These are phyloP conservation scores for Aspergillus ostianus DNA, from an alignment of 495 filamentous ascomycete genomes.

Conservation along the genomic window DNA sequence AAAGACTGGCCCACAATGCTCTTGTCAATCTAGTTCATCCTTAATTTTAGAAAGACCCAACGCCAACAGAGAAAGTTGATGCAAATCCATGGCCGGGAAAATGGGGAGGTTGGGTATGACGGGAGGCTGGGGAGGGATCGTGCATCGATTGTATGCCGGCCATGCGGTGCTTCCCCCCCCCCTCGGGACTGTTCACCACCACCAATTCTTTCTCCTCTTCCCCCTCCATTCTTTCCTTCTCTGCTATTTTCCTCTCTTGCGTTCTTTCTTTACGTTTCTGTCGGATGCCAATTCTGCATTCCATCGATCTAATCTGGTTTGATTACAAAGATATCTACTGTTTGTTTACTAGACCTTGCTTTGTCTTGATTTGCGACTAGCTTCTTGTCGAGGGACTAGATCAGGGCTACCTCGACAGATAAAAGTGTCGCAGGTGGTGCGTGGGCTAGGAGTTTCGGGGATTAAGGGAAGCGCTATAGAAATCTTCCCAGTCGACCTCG, in stretches of 20 bases:
- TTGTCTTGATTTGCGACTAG: too few relatives aligned
- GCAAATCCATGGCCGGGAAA: neutral
- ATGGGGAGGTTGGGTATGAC: neutral
- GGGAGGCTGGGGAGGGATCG: neutral
- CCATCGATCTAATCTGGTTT: neutral
- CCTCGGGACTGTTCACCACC: neutral
- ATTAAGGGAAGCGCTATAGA: neutral
- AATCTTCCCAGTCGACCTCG: neutral
- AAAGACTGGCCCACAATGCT: neutral
- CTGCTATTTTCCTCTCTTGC: neutral
- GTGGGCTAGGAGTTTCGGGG: neutral
- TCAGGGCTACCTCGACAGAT: neutral
- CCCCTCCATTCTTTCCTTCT: neutral
- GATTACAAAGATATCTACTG: neutral
- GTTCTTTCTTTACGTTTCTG: neutral
- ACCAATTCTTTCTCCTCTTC: neutral
- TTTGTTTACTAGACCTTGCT: neutral
- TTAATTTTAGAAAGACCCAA: neutral
- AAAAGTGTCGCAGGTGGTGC: neutral
- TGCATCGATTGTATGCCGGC: neutral
- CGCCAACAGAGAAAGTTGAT: neutral
- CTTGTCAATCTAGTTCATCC: neutral
- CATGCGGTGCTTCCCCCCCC: too few relatives aligned
- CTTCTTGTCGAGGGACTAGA: neutral
- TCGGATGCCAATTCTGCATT: neutral